Evolutionary conservation across 75 land plant species (phyloP).

Genomic region (Selaginella tamariscina): DNA sequence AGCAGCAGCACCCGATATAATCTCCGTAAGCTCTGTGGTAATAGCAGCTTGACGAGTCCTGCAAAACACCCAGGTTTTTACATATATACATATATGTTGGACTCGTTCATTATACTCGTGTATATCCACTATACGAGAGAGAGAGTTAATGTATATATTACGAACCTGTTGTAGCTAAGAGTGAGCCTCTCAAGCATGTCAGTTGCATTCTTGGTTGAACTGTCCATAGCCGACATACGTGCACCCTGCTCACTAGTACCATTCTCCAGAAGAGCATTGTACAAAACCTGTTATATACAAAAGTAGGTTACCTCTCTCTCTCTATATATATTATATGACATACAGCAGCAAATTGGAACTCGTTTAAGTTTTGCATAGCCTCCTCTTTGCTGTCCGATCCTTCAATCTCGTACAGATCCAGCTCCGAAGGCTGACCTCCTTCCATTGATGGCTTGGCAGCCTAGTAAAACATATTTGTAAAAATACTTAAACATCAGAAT

Average conservation of each 20-base stretch:
- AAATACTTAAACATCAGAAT: no score
- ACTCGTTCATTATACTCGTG: no score
- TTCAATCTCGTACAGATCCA: conserved; percentile 88
- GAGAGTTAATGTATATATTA: not conserved
- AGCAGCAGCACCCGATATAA: conserved; percentile 94
- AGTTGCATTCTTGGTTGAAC: conserved; percentile 88
- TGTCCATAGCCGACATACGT: conserved; percentile 99
- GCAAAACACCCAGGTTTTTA: no score
- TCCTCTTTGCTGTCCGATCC: conserved; percentile 69
- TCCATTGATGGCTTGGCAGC: conserved; percentile 1
- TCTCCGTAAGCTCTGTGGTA: conserved; percentile 86
- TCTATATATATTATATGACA: conserved; percentile 9
- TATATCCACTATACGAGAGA: no score
- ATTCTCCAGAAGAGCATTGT: conserved; percentile 83
- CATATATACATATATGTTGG: no score
- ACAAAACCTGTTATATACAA: conserved; percentile 38
- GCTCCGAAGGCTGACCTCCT: conserved; percentile 56
- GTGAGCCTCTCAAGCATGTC: conserved; percentile 95
- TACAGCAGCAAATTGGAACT: conserved; percentile 92
- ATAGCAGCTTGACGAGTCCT: conserved; percentile 74
- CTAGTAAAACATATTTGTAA: no score
- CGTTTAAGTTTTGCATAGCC: conserved; percentile 70
- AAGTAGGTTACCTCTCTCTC: not conserved
- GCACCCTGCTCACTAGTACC: conserved; percentile 93
- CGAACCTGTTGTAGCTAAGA: conserved; percentile 78